Conservation (phyloP, 2,329 filamentous ascomycete species). For the Chalara sp. region DNA sequence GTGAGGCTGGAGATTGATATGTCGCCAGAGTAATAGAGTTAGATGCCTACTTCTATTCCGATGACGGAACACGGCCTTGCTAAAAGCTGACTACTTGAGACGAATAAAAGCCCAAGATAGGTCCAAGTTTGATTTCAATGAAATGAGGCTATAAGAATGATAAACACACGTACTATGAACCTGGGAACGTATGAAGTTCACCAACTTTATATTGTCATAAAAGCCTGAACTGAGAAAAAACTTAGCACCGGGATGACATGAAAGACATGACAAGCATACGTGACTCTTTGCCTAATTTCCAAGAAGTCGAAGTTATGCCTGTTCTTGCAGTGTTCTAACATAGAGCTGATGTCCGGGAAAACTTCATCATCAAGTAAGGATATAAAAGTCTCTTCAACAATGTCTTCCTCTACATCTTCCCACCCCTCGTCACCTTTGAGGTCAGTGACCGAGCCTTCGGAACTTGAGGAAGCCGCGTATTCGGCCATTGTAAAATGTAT, state of each 20-base stretch:
- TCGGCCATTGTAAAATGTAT: constrained; percentile 14
- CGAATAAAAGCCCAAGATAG: too few species aligned
- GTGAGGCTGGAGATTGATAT: neutral
- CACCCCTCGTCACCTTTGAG: constrained; percentile 41
- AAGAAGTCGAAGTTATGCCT: constrained; percentile 62
- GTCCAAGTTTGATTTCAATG: too few species aligned
- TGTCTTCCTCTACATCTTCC: constrained; percentile 56
- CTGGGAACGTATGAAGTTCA: constrained; percentile 57
- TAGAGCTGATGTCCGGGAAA: constrained; percentile 56
- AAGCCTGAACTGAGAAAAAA: constrained; percentile 47
- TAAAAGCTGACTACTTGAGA: too few species aligned
- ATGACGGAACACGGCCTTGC: too few species aligned
- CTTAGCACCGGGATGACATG: neutral
- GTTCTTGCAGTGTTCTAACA: constrained; percentile 64
- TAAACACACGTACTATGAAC: constrained; percentile 27
- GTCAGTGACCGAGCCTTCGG: constrained; percentile 32
- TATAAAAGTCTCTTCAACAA: constrained; percentile 54
- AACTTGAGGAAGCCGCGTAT: constrained; percentile 29
- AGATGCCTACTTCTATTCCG: too few species aligned
- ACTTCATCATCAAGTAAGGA: constrained; percentile 62
- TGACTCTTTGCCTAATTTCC: constrained; percentile 47
- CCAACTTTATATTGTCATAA: constrained; percentile 64
- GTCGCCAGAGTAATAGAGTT: too few species aligned
- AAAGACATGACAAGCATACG: constrained; percentile 30
- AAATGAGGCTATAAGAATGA: neutral